A percentile compares a stretch with the other conserved stretches of the same genome.
Evolutionary conservation across 495 filamentous ascomycete genomes (phyloP).

Genomic region (Aspergillus funiculosus): DNA sequence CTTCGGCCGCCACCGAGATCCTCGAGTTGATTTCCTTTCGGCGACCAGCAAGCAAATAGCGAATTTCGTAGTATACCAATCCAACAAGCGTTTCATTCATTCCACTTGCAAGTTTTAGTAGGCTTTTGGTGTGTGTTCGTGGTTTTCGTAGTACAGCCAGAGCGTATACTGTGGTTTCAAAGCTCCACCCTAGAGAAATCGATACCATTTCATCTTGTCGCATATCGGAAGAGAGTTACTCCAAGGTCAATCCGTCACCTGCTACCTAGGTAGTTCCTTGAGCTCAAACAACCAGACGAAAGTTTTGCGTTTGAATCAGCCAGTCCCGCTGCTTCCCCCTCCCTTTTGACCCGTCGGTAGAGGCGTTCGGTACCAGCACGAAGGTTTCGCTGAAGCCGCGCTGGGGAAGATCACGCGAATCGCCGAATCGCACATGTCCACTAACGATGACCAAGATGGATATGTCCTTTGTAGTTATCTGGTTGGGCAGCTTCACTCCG

Average conservation of each 20-base stretch:
- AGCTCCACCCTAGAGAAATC: constrained; percentile 10
- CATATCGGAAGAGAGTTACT: background rate
- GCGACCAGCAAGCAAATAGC: background rate
- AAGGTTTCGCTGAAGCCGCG: constrained; percentile 70
- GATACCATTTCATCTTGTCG: background rate
- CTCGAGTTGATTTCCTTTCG: constrained; percentile 6
- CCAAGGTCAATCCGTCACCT: background rate
- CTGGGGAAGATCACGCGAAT: constrained; percentile 47
- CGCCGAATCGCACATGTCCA: constrained; percentile 60
- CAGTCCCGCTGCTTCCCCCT: constrained; percentile 50
- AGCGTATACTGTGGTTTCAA: too few species aligned
- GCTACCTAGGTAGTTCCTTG: too few species aligned
- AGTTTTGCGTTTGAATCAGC: constrained; percentile 70
- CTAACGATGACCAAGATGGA: constrained; percentile 63
- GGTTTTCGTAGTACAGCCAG: too few species aligned
- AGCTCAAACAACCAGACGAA: constrained; percentile 52
- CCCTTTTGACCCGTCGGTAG: constrained; percentile 40
- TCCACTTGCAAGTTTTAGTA: too few species aligned
- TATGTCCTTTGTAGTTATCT: constrained; percentile 50
- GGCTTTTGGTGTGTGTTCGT: too few species aligned
- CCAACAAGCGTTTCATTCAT: too few species aligned
- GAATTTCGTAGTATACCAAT: too few species aligned
- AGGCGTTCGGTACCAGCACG: constrained; percentile 69
- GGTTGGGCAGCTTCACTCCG: constrained; percentile 31
- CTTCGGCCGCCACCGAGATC: constrained; percentile 47